A percentile compares a stretch with the other conserved stretches of the same genome.
phyloP scores from a whole-genome alignment of 1,284 basidiomycete genomes.

The Cystobasidium sp. region DNA sequence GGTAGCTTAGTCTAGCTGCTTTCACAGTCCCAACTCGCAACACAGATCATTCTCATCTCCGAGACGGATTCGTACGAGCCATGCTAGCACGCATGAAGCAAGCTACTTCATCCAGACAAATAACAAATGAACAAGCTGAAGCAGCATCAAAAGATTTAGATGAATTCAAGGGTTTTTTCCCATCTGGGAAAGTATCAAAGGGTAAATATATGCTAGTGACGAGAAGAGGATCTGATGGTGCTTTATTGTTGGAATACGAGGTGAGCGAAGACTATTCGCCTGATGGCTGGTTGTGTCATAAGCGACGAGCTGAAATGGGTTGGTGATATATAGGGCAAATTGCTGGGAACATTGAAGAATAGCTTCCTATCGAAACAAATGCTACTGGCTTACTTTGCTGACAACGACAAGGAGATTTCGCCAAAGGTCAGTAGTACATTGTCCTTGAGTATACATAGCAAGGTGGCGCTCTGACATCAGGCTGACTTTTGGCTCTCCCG shows the following conservation, averaged over 20 bases:
- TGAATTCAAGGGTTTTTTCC: constrained; percentile 60
- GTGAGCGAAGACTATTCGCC: constrained; percentile 46
- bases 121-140: constrained; percentile 40
- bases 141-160: constrained; percentile 22
- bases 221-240: constrained; percentile 52
- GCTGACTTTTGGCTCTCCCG: not conserved
- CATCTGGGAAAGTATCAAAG: constrained; percentile 59
- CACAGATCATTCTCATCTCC: constrained; percentile 78
- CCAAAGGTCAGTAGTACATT: constrained; percentile 49
- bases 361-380: constrained; percentile 57
- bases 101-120: constrained; percentile 52
- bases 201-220: constrained; percentile 59
- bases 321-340: constrained; percentile 53
- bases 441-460: too few relatives aligned
- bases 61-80: constrained; percentile 81
- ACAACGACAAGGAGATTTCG: constrained; percentile 57
- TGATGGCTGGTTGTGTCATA: not conserved
- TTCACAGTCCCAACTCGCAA: constrained; percentile 72
- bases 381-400: constrained; percentile 59
- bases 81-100: constrained; percentile 68
- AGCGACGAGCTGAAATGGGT: not conserved
- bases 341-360: constrained; percentile 57
- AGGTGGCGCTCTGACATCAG: not conserved
- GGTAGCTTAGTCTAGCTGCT: constrained; percentile 47
- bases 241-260: constrained; percentile 57